A percentile compares a stretch with the other conserved stretches of the same genome.
phyloP scores from a whole-genome alignment of 495 filamentous ascomycete genomes.

The Penicillium paradoxum region DNA sequence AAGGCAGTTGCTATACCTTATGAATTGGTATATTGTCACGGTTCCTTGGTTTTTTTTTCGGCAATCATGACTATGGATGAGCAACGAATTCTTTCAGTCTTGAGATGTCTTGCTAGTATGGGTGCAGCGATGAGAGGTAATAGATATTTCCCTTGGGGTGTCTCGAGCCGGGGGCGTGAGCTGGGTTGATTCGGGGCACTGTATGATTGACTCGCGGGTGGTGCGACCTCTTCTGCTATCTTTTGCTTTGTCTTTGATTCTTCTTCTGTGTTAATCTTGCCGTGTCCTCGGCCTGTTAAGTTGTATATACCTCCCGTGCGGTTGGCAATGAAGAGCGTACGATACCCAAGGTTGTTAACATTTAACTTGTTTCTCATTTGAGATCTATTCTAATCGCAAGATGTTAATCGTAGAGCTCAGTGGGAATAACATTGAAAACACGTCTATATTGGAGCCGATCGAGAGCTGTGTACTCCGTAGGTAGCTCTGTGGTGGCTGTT shows the following conservation, averaged over 20 bases:
- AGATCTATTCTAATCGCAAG: not conserved
- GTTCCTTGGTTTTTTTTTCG: not conserved
- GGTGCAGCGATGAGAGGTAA: slow-evolving; percentile 12
- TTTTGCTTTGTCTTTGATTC: slow-evolving; percentile 20
- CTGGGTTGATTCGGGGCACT: slow-evolving; percentile 1
- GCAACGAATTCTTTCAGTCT: slow-evolving; percentile 12
- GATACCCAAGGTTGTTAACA: slow-evolving; percentile 28
- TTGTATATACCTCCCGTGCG: slow-evolving; percentile 45
- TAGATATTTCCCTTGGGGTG: slow-evolving; percentile 15
- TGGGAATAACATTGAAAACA: not conserved
- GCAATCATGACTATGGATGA: slow-evolving; percentile 7
- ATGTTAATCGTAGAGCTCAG: not conserved
- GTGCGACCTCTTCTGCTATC: slow-evolving; percentile 14
- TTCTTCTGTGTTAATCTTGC: slow-evolving; percentile 35
- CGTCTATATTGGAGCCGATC: not conserved
- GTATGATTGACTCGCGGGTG: slow-evolving; percentile 8
- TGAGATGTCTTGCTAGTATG: slow-evolving; percentile 11
- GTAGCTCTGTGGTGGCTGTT: slow-evolving; percentile 4
- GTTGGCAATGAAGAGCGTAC: slow-evolving; percentile 43
- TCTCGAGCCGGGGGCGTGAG: slow-evolving; percentile 9
- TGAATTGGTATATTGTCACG: slow-evolving; percentile 3
- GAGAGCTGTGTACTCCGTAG: no score
- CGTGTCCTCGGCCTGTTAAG: slow-evolving; percentile 30
- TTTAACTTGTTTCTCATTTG: not conserved
- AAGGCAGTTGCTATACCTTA: slow-evolving; percentile 5